phyloP scores from a whole-genome alignment of 768 basidiomycete species.

The Panellus pusillus region DNA sequence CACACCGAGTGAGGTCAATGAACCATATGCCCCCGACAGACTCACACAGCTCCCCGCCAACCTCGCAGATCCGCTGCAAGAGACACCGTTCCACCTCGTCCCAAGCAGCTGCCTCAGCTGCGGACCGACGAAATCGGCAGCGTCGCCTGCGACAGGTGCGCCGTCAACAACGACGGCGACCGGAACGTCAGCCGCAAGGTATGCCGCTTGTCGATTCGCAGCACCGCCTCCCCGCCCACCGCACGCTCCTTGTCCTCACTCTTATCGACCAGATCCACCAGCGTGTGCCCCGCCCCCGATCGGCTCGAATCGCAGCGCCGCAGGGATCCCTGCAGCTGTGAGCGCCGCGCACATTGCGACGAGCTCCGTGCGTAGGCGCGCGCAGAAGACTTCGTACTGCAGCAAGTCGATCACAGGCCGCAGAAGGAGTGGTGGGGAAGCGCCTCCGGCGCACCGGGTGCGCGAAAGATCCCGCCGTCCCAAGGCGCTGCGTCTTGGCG shows the following conservation, averaged over 20 bases:
- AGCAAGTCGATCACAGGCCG: conserved; percentile 77
- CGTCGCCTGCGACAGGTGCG: conserved; percentile 79
- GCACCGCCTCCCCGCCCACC: conserved; percentile 69
- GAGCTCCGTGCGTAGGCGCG: conserved; percentile 60
- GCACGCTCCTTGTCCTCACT: conserved; percentile 30
- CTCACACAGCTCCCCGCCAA: conserved; percentile 55
- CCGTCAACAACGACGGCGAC: conserved; percentile 75
- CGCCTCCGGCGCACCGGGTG: conserved; percentile 17
- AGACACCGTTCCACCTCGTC: conserved; percentile 79
- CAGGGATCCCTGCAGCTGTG: conserved; percentile 51
- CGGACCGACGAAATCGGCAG: conserved; percentile 69
- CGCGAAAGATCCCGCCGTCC: conserved; percentile 25
- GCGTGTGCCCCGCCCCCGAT: conserved; percentile 66
- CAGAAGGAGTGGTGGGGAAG: conserved; percentile 52
- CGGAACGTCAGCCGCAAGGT: conserved; percentile 73
- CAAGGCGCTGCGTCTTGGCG: conserved; percentile 43
- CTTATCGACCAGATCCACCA: conserved; percentile 50
- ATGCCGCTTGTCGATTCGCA: conserved; percentile 75
- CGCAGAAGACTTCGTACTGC: conserved; percentile 77
- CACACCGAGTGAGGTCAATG: conserved; percentile 67
- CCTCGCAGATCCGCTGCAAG: conserved; percentile 65
- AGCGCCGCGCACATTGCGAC: conserved; percentile 50
- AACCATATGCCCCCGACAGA: conserved; percentile 73
- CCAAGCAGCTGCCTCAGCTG: conserved; percentile 73
- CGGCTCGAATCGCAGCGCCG: conserved; percentile 57